These are phyloP conservation scores for Penicillium sp. DNA, from an alignment of 2,329 filamentous ascomycete species.

Conservation along the genomic window DNA sequence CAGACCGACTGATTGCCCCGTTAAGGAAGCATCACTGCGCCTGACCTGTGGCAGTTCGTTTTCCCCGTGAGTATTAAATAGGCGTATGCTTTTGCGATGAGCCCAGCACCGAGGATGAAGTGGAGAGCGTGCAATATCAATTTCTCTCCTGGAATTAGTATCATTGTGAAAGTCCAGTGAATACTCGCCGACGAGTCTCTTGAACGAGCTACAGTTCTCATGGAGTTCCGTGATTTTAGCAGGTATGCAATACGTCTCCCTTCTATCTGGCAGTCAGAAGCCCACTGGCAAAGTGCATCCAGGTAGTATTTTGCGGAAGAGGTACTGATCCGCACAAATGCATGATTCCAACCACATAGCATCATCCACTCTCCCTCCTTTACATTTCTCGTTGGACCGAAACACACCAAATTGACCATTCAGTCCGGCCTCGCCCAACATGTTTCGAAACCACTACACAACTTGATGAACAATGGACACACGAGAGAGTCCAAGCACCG, in stretches of 20 bases:
- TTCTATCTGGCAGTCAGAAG: not conserved
- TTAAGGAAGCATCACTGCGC: no score
- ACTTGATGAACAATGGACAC: constrained; percentile 43
- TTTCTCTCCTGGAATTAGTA: no score
- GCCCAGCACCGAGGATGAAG: no score
- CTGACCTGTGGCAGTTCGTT: no score
- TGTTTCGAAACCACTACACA: constrained; percentile 40
- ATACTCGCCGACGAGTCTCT: not conserved
- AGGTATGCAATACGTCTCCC: constrained; percentile 23
- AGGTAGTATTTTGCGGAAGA: no score
- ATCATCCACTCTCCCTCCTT: constrained; percentile 42
- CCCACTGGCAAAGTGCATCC: not conserved
- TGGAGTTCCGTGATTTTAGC: constrained; percentile 30
- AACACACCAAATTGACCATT: constrained; percentile 43
- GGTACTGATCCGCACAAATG: not conserved
- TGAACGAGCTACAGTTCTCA: constrained; percentile 10
- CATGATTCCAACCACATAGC: constrained; percentile 22
- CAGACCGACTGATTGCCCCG: no score
- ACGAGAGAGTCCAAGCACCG: constrained; percentile 42
- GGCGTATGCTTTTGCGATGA: no score
- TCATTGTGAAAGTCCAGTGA: not conserved
- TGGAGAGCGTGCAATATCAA: no score
- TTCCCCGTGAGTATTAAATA: no score
- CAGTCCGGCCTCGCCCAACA: constrained; percentile 41
- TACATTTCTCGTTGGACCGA: constrained; percentile 43